These are phyloP conservation scores for Chytridium lagenaria DNA, from an alignment of 371 early-diverging fungal genomes.

Conservation along the genomic window DNA sequence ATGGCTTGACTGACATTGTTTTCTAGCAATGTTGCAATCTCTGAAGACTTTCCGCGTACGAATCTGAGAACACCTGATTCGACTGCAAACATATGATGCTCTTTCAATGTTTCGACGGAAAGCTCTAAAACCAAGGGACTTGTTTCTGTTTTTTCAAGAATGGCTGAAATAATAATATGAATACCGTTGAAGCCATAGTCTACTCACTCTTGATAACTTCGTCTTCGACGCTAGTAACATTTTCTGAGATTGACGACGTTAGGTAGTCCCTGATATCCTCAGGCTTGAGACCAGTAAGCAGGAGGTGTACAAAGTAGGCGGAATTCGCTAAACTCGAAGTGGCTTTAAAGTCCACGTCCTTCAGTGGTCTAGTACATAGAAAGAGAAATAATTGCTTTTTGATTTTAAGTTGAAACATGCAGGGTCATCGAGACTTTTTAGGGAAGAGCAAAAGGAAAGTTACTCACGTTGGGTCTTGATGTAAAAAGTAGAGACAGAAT, in stretches of 20 bases:
- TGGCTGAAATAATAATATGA: not conserved
- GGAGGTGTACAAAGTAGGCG: not conserved
- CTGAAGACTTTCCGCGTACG: not conserved
- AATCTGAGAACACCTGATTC: not conserved
- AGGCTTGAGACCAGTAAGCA: not conserved
- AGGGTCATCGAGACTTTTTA: not conserved
- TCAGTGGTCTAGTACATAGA: not conserved
- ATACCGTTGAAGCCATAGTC: too few relatives aligned
- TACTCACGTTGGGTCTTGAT: not conserved
- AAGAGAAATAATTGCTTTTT: constrained; percentile 9
- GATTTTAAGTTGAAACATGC: not conserved
- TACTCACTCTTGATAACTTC: too few relatives aligned
- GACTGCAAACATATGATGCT: too few relatives aligned
- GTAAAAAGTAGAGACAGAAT: not conserved
- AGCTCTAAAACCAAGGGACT: not conserved
- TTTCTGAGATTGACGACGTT: not conserved
- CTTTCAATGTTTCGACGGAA: too few relatives aligned
- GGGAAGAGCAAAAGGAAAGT: not conserved
- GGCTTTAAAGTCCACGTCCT: constrained; percentile 5
- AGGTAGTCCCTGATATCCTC: constrained; percentile 8
- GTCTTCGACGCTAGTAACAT: too few relatives aligned
- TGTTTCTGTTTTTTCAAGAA: not conserved
- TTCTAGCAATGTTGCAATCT: not conserved
- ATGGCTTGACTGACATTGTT: not conserved
- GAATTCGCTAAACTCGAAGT: not conserved